Evolutionary conservation across 2,329 filamentous ascomycete genomes (phyloP), one percentile per base, ranked within the genome.

Genomic region (Microcyclosporella mali): DNA sequence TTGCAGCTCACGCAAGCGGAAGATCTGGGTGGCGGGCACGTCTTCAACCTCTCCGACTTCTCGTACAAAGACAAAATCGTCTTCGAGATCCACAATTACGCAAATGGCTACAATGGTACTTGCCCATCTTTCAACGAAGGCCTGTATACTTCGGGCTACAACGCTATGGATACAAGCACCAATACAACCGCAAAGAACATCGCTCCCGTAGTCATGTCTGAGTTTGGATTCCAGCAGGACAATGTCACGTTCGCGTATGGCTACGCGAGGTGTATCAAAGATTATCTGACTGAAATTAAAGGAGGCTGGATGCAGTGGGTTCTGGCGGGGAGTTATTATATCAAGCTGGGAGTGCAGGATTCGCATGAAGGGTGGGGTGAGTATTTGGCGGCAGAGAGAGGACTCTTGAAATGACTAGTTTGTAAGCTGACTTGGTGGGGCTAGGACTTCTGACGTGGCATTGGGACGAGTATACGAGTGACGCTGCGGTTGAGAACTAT

Each of bases 31-130:
- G 30, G 63, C 2, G 73, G 71, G 7, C 66, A 66, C 0, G 67
- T 70, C 2, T 63, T 79, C 4, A 67, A 69, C 6, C 71, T 72
- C 0, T 67, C 71, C 10, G 70, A 61, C 11, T 42, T 42, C 21
- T 32, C 33, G 2, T 42, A 42, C 25, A 62, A 62, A 1, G 60
- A 77, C 54, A 80, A 80, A 63, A 65, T 81, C 0, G 76, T 78
- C 9, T 67, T 80, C 2, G 78, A 81, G 60, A 64, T 81, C 4
- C 78, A 81, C 67, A 80, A 77, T 62, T 81, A 81, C 59, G 66
- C 77, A 46, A 77, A 69, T 50, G 69, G 29, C 15, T 40, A 35
- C 19, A 59, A 1, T 69, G 65, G 55, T 79, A 77, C 31, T 15
- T 59, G 56, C 58, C 4, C 64, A 61, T 3, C 67, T 78, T n/a